Evolutionary conservation across 306 rosid species (phyloP).

Genomic region (apple (Malus domestica)): ASM211411v1 NC_041792.1:10974407-10974906

Average conservation of each 20-base stretch:
- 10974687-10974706: not conserved
- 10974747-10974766: not conserved
- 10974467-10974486: not conserved
- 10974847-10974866: too few relatives aligned
- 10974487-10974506: not conserved
- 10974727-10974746: not conserved
- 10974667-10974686: fast-evolving
- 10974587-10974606: too few relatives aligned
- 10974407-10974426: too few relatives aligned
- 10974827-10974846: too few relatives aligned
- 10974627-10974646: not conserved
- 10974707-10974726: not conserved
- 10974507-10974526: not conserved
- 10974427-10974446: not conserved
- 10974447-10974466: not conserved
- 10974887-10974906: fast-evolving
- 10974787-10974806: too few relatives aligned
- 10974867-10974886: too few relatives aligned
- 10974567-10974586: not conserved
- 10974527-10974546: fast-evolving
- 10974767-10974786: too few relatives aligned
- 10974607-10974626: not conserved
- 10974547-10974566: not conserved
- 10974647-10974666: not conserved
- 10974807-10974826: too few relatives aligned